These are phyloP conservation scores for Erigeron canadensis DNA, from an alignment of 129 eudicot species.

Conservation along the genomic window DNA sequence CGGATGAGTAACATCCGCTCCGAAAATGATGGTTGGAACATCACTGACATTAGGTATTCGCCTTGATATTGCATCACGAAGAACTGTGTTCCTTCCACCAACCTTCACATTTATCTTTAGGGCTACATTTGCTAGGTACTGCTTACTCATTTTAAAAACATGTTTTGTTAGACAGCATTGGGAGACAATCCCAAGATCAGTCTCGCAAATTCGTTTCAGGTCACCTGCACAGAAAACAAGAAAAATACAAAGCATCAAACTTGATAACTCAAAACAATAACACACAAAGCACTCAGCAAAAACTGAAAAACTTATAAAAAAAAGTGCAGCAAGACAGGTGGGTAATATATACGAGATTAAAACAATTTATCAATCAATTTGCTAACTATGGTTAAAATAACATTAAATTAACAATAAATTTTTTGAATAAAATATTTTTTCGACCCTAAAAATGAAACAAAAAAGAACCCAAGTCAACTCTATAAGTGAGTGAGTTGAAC, in stretches of 20 bases:
- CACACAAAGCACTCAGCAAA: background rate
- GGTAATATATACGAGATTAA: too few species aligned
- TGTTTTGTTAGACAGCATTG: slow-evolving; percentile 93
- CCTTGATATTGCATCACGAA: slow-evolving; percentile 78
- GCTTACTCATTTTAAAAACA: slow-evolving; percentile 77
- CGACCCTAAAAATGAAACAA: background rate
- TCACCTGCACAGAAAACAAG: slow-evolving; percentile 45
- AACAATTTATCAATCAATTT: too few species aligned
- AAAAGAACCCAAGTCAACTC: background rate
- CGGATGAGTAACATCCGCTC: slow-evolving; percentile 94
- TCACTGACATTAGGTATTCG: slow-evolving; percentile 84
- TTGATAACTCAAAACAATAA: background rate
- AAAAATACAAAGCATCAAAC: slow-evolving; percentile 1
- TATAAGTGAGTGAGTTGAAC: background rate
- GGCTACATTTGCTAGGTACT: slow-evolving; percentile 83
- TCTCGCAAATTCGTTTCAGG: slow-evolving; percentile 85
- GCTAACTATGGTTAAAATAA: background rate
- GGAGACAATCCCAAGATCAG: slow-evolving; percentile 87
- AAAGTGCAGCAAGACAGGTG: too few species aligned
- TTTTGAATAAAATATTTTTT: background rate
- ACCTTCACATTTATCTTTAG: slow-evolving; percentile 90
- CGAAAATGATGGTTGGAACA: slow-evolving; percentile 90
- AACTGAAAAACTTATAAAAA: background rate
- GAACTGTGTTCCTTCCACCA: slow-evolving; percentile 91
- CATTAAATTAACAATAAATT: background rate